Evolutionary conservation across 1,139 yeast species (phyloP), one percentile per base, ranked within the genome.

Genomic region (Hanseniaspora sp.): DNA sequence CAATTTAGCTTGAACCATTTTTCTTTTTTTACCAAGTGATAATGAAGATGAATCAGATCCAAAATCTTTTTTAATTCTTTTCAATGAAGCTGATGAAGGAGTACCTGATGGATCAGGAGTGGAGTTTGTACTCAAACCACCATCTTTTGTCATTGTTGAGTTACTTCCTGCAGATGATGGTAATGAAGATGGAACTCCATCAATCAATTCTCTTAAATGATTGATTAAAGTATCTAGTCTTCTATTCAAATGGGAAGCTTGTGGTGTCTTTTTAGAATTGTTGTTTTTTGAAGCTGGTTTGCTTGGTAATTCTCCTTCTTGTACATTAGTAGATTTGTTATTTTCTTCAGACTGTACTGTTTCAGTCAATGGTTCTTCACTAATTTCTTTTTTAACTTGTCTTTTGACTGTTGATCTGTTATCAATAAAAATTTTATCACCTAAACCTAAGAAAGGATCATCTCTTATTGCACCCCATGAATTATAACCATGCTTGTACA

Each of bases 401-500:
- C 68, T 69, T 5, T 63, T 58, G 5, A 67, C 69, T 28, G 60
- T 62, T 34, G 52, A 34, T 40, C 56, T 60, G 15, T 56, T 73
- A 55, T 68, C 86, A 61, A 90, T 73, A 64, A 80, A 90, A 59
- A 90, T 70, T 70, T 86, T 90, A 62, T 87, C 87, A 58, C 88
- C 86, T 59, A 94, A 74, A 13, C 92, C 94, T 57, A 94, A 74
- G 56, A 86, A 77, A 1, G 98, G 97, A 69, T 94, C 98, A 69
- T 92, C 98, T 65, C 98, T 74, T 48, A 94, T 90, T 65, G 86
- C 90, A 7, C 78, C 69, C 98, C 98, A 94, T 0, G 95, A 83
- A 23, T 98, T 98, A 65, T 87, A 92, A 0, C 99, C 99, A 68
- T 90, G 87, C 67, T 87, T 88, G 65, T 79, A 78, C 35, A 92